phyloP scores from a whole-genome alignment of 73 alveolate species.

The Vitrella brassicaformis region DNA sequence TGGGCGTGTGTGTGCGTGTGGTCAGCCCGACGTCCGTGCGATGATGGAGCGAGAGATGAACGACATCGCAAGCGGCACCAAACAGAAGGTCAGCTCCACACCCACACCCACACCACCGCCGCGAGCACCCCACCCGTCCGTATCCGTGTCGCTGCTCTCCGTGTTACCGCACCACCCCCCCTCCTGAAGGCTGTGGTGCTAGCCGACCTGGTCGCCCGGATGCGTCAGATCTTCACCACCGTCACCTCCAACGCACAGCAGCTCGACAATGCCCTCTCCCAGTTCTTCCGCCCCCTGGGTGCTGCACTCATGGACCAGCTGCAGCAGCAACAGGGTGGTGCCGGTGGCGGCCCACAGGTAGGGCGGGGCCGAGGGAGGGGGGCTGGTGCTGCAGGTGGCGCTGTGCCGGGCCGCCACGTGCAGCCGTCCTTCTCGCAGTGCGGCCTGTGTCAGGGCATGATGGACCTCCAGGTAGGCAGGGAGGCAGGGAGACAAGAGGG shows the following conservation, averaged over 20 bases:
- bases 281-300: constrained; percentile 7
- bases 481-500: neutral
- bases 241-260: neutral
- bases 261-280: constrained; percentile 5
- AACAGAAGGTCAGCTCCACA: neutral
- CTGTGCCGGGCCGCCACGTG: constrained; percentile 1
- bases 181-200: too few species aligned
- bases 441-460: neutral
- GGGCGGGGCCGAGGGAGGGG: constrained; percentile 3
- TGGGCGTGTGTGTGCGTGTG: neutral
- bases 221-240: neutral
- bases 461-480: neutral
- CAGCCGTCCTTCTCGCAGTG: neutral
- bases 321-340: constrained; percentile 4
- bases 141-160: neutral
- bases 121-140: neutral
- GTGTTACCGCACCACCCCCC: neutral
- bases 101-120: neutral
- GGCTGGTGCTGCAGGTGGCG: constrained; percentile 1
- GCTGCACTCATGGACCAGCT: constrained; percentile 7
- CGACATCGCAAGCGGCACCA: neutral
- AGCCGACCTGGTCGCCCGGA: too few species aligned
- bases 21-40: neutral
- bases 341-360: constrained; percentile 2
- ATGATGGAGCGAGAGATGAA: neutral